phyloP scores from a whole-genome alignment of 768 basidiomycete genomes.

The Boletus tomentosulus region DNA sequence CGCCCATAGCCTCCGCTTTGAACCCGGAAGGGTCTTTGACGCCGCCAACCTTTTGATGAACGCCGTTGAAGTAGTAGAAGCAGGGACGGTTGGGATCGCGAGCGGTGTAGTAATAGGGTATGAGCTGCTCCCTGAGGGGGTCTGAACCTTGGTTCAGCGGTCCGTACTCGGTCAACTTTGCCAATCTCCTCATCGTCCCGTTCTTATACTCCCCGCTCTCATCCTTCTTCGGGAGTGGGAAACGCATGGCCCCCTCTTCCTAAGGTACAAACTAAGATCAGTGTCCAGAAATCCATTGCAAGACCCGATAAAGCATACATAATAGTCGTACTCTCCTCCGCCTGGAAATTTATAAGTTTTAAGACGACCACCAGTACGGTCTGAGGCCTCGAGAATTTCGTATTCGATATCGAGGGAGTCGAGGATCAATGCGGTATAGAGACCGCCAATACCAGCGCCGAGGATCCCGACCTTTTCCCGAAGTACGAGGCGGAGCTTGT shows the following conservation, averaged over 20 bases:
- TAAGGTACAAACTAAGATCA: not conserved
- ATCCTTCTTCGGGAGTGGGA: constrained; percentile 21
- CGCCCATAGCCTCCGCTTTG: not conserved
- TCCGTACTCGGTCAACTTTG: constrained; percentile 26
- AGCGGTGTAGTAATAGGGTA: constrained; percentile 18
- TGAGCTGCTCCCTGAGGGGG: constrained; percentile 18
- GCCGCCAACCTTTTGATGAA: not conserved
- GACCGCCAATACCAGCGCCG: constrained; percentile 28
- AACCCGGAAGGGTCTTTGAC: not conserved
- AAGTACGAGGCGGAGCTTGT: not conserved
- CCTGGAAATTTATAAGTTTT: constrained; percentile 39
- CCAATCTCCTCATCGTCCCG: constrained; percentile 29
- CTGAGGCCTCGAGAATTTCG: constrained; percentile 41
- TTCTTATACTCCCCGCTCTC: constrained; percentile 16
- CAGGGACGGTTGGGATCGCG: constrained; percentile 7
- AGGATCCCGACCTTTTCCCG: constrained; percentile 16
- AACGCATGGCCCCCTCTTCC: constrained; percentile 44
- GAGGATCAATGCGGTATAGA: constrained; percentile 44
- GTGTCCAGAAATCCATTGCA: not conserved
- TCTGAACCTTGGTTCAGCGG: constrained; percentile 9
- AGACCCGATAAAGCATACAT: no score
- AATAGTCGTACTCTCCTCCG: not conserved
- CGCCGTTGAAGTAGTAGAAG: constrained; percentile 7
- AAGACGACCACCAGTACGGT: constrained; percentile 36
- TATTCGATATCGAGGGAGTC: constrained; percentile 40